Evolutionary conservation across 176 grass and related monocot species (phyloP).

Genomic region (Oryza punctata): DNA sequence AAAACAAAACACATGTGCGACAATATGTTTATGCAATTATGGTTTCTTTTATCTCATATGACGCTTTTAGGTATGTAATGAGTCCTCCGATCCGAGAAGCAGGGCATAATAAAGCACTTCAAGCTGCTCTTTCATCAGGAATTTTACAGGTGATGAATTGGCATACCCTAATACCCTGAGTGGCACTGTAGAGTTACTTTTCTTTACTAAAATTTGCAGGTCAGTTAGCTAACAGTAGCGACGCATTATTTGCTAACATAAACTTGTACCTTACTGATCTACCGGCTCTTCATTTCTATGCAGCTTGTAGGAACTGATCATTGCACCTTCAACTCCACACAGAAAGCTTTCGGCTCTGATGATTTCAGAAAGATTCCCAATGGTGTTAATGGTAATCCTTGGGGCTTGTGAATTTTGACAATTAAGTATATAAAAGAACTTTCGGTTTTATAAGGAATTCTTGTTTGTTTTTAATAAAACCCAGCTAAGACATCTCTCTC

Average conservation of each 20-base stretch:
- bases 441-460: neutral
- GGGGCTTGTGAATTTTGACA: neutral
- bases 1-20: conserved; percentile 44
- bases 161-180: neutral
- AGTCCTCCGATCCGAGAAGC: conserved; percentile 92
- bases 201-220: neutral
- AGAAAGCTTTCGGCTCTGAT: conserved; percentile 89
- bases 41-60: conserved; percentile 34
- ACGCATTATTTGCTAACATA: neutral
- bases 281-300: conserved; percentile 28
- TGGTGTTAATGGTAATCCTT: conserved; percentile 82
- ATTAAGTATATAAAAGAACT: neutral
- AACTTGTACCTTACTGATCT: conserved; percentile 12
- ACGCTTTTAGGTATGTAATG: conserved; percentile 88
- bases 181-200: neutral
- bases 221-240: neutral
- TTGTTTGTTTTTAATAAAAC: neutral
- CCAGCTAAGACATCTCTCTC: conserved; percentile 20
- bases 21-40: conserved; percentile 29
- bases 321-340: conserved; percentile 90
- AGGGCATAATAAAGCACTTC: conserved; percentile 80
- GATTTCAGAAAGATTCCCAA: conserved; percentile 96
- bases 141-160: conserved; percentile 91
- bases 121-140: conserved; percentile 86
- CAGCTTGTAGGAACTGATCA: conserved; percentile 99